phyloP scores from a whole-genome alignment of 306 rosid genomes.

The Dalbergia oliveri region DNA sequence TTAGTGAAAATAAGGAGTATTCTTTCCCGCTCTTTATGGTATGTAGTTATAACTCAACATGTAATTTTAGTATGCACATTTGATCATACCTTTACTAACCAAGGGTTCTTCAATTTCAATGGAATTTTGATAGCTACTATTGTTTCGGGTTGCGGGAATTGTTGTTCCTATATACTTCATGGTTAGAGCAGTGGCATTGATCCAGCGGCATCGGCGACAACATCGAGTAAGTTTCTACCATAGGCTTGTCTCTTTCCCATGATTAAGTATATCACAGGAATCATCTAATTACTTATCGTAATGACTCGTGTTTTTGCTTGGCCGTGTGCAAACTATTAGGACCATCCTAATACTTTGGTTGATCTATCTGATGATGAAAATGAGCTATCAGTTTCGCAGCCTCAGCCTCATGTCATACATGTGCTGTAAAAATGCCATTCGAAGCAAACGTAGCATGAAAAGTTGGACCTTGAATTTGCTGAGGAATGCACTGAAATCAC shows the following conservation, averaged over 20 bases:
- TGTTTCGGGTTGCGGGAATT: slow-evolving; percentile 70
- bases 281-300: slow-evolving; percentile 6
- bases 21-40: slow-evolving; percentile 77
- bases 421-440: slow-evolving; percentile 53
- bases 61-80: slow-evolving; percentile 16
- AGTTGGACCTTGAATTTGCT: slow-evolving; percentile 35
- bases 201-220: slow-evolving; percentile 69
- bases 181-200: slow-evolving; percentile 63
- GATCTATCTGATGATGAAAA: slow-evolving; percentile 61
- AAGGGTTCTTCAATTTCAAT: slow-evolving; percentile 34
- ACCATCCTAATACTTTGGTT: slow-evolving; percentile 56
- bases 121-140: slow-evolving; percentile 61
- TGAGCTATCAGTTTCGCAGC: slow-evolving; percentile 53
- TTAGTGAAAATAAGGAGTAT: slow-evolving; percentile 59
- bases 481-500: slow-evolving; percentile 36
- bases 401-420: slow-evolving; percentile 61
- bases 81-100: slow-evolving; percentile 39
- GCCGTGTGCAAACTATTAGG: slow-evolving; percentile 50
- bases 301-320: slow-evolving; percentile 31
- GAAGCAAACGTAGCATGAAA: slow-evolving; percentile 23
- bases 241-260: slow-evolving; percentile 8
- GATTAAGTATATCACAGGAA: slow-evolving; percentile 1
- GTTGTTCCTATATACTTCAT: slow-evolving; percentile 73
- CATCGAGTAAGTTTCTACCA: slow-evolving; percentile 57
- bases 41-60: slow-evolving; percentile 45